These are phyloP conservation scores for Diaporthe longicolla DNA, from an alignment of 2,329 filamentous ascomycete genomes.

Conservation along the genomic window DNA sequence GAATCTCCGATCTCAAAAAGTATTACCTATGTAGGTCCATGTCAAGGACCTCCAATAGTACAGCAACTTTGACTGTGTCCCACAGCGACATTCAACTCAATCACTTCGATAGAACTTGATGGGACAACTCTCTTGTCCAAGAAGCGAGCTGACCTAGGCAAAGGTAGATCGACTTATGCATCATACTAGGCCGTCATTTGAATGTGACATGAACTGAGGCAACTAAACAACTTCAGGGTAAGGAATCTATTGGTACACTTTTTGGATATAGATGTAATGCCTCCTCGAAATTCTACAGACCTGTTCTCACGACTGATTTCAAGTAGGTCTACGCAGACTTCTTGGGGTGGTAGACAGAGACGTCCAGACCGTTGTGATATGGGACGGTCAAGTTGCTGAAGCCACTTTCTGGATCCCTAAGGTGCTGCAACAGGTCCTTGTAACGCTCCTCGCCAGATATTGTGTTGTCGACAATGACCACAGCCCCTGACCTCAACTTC, in stretches of 20 bases:
- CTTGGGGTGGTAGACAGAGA: conserved; percentile 45
- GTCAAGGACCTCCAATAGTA: no score
- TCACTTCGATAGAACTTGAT: no score
- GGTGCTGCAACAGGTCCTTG: conserved; percentile 56
- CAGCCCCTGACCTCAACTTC: conserved; percentile 52
- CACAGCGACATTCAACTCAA: no score
- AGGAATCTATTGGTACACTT: conserved; percentile 1
- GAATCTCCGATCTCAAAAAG: no score
- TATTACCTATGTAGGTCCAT: no score
- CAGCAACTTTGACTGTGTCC: no score
- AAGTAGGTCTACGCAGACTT: background rate
- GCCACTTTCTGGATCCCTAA: conserved; percentile 56
- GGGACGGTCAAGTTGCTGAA: conserved; percentile 52
- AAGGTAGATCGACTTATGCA: no score
- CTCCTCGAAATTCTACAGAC: background rate
- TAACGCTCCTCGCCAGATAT: conserved; percentile 51
- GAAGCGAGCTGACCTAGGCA: no score
- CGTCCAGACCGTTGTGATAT: conserved; percentile 45
- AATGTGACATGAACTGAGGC: no score
- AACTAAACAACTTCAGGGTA: background rate
- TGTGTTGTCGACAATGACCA: conserved; percentile 59
- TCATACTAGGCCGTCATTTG: no score
- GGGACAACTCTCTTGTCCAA: no score
- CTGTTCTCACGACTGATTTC: background rate
- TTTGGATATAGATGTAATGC: background rate